phyloP scores from a whole-genome alignment of 352 stramenopile species.

The Phytophthora pluvialis region DNA sequence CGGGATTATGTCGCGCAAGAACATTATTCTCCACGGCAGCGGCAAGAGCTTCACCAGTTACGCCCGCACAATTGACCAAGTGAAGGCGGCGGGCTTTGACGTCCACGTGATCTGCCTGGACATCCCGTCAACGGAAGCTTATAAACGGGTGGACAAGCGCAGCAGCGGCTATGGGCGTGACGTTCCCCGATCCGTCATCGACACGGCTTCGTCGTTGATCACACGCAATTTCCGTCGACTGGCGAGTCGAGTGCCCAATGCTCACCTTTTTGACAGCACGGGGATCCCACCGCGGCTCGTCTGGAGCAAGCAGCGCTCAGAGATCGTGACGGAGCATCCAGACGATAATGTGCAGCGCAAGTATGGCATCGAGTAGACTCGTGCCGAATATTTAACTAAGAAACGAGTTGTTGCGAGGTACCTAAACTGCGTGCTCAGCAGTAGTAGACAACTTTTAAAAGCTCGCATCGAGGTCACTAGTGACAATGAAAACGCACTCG shows the following conservation, averaged over 20 bases:
- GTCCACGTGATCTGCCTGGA: constrained; percentile 82
- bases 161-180: constrained; percentile 73
- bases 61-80: constrained; percentile 63
- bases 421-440: not conserved
- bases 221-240: constrained; percentile 72
- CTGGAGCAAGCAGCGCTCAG: constrained; percentile 74
- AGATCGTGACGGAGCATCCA: constrained; percentile 51
- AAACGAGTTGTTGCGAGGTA: not conserved
- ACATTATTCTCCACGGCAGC: constrained; percentile 82
- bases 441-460: not conserved
- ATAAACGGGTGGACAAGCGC: constrained; percentile 71
- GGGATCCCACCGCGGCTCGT: constrained; percentile 66
- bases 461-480: not conserved
- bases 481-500: not conserved
- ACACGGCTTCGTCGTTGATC: constrained; percentile 67
- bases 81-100: constrained; percentile 72
- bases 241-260: constrained; percentile 66
- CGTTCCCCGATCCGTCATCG: constrained; percentile 68
- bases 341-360: constrained; percentile 70
- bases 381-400: constrained; percentile 18
- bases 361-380: constrained; percentile 55
- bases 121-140: constrained; percentile 64
- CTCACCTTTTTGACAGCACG: constrained; percentile 75
- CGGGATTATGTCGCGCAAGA: constrained; percentile 79
- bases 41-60: constrained; percentile 81